A percentile compares a stretch with the other conserved stretches of the same genome.
These are phyloP conservation scores for Endotrypanum monterogeii DNA, from an alignment of 208 protist genomes.

Conservation along the genomic window DNA sequence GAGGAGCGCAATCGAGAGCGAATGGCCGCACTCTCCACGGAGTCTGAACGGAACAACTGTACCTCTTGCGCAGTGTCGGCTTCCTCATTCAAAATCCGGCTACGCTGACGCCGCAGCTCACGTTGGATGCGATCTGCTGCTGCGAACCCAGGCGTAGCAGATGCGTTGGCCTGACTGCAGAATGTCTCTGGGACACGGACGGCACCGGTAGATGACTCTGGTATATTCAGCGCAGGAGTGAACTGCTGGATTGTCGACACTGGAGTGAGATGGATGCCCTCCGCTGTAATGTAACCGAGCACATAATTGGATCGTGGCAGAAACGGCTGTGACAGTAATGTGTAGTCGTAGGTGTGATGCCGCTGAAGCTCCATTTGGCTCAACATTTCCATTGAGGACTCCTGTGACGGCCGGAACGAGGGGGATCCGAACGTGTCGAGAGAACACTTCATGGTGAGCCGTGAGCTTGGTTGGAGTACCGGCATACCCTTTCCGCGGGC, in stretches of 20 bases:
- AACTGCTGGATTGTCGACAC: constrained; percentile 59
- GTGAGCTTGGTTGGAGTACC: constrained; percentile 44
- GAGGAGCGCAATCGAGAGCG: constrained; percentile 42
- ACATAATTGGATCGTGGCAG: constrained; percentile 65
- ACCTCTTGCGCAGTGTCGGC: constrained; percentile 56
- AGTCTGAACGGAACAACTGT: constrained; percentile 45
- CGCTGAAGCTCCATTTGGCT: constrained; percentile 29
- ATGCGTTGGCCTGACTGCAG: constrained; percentile 41
- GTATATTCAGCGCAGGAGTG: constrained; percentile 20
- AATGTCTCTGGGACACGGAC: constrained; percentile 42
- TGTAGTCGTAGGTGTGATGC: constrained; percentile 59
- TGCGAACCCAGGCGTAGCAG: constrained; percentile 40
- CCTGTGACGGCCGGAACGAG: constrained; percentile 42
- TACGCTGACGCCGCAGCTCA: constrained; percentile 77
- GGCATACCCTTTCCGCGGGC: constrained; percentile 2
- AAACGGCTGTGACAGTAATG: constrained; percentile 77
- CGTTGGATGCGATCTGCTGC: constrained; percentile 65
- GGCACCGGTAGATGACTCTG: constrained; percentile 11
- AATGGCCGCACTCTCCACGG: constrained; percentile 66
- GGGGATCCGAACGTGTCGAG: constrained; percentile 80
- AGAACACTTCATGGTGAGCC: constrained; percentile 70
- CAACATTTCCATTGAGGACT: background rate
- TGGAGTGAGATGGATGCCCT: constrained; percentile 72
- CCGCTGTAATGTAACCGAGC: constrained; percentile 51
- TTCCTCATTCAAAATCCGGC: constrained; percentile 69